Evolutionary conservation across 2,329 filamentous ascomycete genomes (phyloP).

Genomic region (Xylaria sp.): DNA sequence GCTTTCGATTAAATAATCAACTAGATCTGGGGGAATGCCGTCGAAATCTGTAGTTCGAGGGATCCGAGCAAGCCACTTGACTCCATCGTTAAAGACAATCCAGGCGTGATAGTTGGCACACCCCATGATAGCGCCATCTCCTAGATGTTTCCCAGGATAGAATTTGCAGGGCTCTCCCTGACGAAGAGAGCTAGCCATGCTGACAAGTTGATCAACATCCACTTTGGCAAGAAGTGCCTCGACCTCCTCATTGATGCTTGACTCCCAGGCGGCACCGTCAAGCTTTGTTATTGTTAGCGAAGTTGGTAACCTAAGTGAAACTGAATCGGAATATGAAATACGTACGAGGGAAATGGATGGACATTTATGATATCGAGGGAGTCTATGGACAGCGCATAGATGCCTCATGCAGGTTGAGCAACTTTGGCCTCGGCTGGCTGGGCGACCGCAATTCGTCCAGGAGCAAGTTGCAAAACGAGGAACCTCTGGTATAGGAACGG

Average conservation of each 20-base stretch:
- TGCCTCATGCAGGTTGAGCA: slow-evolving; percentile 13
- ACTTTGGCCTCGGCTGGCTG: slow-evolving; percentile 12
- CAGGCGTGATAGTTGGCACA: slow-evolving; percentile 16
- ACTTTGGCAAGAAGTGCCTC: slow-evolving; percentile 12
- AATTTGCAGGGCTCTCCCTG: slow-evolving; percentile 25
- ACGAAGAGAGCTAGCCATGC: slow-evolving; percentile 25
- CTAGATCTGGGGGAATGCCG: slow-evolving; percentile 7
- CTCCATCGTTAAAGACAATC: slow-evolving; percentile 19
- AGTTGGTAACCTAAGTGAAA: not conserved
- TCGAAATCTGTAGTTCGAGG: slow-evolving; percentile 7
- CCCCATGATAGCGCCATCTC: slow-evolving; percentile 1
- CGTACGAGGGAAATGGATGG: not conserved
- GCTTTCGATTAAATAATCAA: slow-evolving; percentile 16
- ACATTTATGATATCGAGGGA: slow-evolving; percentile 19
- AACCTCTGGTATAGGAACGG: not conserved
- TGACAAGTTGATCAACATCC: slow-evolving; percentile 2
- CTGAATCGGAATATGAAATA: not conserved
- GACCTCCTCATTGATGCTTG: slow-evolving; percentile 10
- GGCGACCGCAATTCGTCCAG: not conserved
- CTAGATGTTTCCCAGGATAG: slow-evolving; percentile 21
- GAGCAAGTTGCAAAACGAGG: slow-evolving; percentile 23
- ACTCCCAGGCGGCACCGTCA: slow-evolving; percentile 16
- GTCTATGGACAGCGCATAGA: slow-evolving; percentile 18
- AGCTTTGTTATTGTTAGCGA: slow-evolving; percentile 12
- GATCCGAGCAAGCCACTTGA: slow-evolving; percentile 17